phyloP scores from a whole-genome alignment of 352 stramenopile species.

The Phytopythium chamaehyphon region DNA sequence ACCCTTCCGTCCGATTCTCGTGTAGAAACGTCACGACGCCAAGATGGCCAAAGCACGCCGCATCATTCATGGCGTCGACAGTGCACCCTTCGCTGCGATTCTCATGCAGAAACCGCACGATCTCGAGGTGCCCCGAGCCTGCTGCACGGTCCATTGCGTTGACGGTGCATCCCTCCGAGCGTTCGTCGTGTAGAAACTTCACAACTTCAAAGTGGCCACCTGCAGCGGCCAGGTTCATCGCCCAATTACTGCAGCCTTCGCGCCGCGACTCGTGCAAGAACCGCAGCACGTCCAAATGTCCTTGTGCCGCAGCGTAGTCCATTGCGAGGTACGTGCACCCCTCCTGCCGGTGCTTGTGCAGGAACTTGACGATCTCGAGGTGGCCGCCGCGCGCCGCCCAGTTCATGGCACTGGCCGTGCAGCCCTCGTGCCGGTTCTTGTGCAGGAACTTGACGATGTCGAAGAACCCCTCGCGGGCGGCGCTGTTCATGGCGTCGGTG shows the following conservation, averaged over 20 bases:
- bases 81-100: constrained; percentile 12
- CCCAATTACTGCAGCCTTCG: constrained; percentile 13
- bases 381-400: constrained; percentile 13
- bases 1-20: constrained; percentile 7
- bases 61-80: constrained; percentile 9
- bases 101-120: constrained; percentile 14
- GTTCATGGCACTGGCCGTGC: constrained; percentile 13
- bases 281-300: constrained; percentile 12
- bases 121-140: constrained; percentile 5
- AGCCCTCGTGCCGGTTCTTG: constrained; percentile 8
- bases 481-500: constrained; percentile 12
- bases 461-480: constrained; percentile 10
- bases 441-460: constrained; percentile 11
- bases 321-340: constrained; percentile 16
- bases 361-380: constrained; percentile 11
- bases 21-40: constrained; percentile 11
- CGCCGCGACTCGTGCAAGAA: constrained; percentile 10
- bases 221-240: constrained; percentile 16
- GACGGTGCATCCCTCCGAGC: constrained; percentile 11
- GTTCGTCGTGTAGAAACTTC: constrained; percentile 13
- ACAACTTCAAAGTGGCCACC: constrained; percentile 11
- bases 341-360: constrained; percentile 8
- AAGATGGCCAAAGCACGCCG: constrained; percentile 11
- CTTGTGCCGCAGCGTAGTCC: constrained; percentile 15
- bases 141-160: constrained; percentile 13